Evolutionary conservation across 2,329 filamentous ascomycete genomes (phyloP).

Genomic region (Trichoderma sp.): DNA sequence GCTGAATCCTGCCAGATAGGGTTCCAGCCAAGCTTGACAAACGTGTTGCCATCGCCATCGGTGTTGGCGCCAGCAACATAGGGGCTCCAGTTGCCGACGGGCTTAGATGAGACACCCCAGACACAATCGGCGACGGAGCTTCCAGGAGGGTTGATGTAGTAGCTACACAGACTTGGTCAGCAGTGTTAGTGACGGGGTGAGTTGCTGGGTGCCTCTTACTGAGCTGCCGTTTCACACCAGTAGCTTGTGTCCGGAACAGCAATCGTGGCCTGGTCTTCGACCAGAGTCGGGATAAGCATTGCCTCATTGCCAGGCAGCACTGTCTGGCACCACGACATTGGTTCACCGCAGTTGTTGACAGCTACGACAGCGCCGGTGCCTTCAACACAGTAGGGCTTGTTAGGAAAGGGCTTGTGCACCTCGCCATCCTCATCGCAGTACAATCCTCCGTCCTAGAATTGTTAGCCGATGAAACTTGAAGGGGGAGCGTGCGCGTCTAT

Average conservation of each 20-base stretch:
- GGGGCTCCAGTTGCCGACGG: constrained; percentile 75
- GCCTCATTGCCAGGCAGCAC: constrained; percentile 77
- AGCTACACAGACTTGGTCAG: constrained; percentile 49
- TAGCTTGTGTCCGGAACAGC: constrained; percentile 72
- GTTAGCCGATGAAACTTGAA: constrained; percentile 15
- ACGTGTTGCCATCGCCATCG: constrained; percentile 65
- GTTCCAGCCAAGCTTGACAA: constrained; percentile 76
- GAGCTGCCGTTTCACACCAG: constrained; percentile 72
- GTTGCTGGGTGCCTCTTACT: constrained; percentile 54
- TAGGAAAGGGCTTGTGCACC: constrained; percentile 68
- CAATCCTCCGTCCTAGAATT: constrained; percentile 68
- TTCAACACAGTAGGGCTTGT: constrained; percentile 68
- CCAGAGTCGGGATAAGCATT: constrained; percentile 79
- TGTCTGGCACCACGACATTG: constrained; percentile 76
- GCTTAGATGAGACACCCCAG: constrained; percentile 66
- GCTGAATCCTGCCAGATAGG: constrained; percentile 66
- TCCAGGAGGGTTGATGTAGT: constrained; percentile 78
- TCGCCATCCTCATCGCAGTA: constrained; percentile 69
- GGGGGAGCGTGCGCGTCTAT: background rate
- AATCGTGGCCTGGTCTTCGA: constrained; percentile 58
- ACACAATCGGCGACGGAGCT: constrained; percentile 65
- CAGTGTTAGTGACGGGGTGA: background rate
- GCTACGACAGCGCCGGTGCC: constrained; percentile 67
- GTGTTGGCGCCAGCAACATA: constrained; percentile 78
- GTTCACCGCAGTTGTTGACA: constrained; percentile 64